Percentiles rank a stretch among this genome's conserved stretches.
Conservation (phyloP, 129 eudicot genomes). For the Calendula officinalis region DNA sequence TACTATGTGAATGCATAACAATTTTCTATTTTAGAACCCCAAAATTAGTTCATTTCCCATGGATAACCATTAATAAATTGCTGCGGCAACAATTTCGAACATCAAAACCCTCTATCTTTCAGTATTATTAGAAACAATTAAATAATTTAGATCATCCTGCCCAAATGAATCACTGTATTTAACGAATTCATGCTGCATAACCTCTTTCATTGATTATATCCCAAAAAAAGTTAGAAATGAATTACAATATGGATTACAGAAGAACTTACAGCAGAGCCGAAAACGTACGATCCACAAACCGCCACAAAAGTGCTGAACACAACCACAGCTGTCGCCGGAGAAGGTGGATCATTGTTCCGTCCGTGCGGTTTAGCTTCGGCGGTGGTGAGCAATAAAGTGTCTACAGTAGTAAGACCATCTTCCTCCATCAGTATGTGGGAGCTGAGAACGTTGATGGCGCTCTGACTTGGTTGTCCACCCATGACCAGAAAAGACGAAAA, state of each 20-base stretch:
- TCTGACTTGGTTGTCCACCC: slow-evolving; percentile 1
- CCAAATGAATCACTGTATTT: background rate
- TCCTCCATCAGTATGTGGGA: background rate
- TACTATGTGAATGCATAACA: background rate
- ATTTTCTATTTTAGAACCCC: background rate
- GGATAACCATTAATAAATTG: too few species aligned
- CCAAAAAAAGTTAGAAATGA: background rate
- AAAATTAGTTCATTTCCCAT: background rate
- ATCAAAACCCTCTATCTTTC: too few species aligned
- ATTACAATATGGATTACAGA: background rate
- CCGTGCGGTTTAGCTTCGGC: background rate
- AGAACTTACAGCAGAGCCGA: slow-evolving; percentile 70
- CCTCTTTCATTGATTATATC: background rate
- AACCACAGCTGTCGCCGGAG: slow-evolving; percentile 47
- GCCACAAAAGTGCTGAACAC: slow-evolving; percentile 68
- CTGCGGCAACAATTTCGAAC: too few species aligned
- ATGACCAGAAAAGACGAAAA: background rate
- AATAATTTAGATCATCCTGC: background rate
- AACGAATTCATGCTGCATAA: background rate
- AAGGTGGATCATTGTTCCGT: slow-evolving; percentile 7
- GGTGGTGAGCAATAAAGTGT: slow-evolving; percentile 5
- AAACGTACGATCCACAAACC: slow-evolving; percentile 74
- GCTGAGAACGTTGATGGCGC: slow-evolving; percentile 10
- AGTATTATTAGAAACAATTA: background rate
- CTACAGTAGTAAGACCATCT: slow-evolving; percentile 4